Percentiles rank a stretch among this genome's conserved stretches.
These are phyloP conservation scores for Phytophthora pseudosyringae DNA, from an alignment of 352 stramenopile species.

Conservation along the genomic window DNA sequence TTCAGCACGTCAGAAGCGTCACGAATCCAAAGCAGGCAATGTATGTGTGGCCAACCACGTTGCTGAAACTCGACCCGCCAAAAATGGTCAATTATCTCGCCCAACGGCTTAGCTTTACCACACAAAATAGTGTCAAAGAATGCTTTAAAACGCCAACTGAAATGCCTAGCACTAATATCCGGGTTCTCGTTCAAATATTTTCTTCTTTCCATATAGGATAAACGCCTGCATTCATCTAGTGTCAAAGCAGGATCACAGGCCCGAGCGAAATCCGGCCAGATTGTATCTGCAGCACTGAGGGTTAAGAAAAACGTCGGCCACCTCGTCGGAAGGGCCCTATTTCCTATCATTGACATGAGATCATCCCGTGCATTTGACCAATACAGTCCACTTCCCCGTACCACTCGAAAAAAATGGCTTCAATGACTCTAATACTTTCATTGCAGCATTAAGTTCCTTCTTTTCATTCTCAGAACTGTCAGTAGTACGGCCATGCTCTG, in stretches of 20 bases:
- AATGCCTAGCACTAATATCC: conserved; percentile 29
- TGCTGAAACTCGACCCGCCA: conserved; percentile 38
- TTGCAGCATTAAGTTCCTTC: too few relatives aligned
- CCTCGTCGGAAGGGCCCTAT: too few relatives aligned
- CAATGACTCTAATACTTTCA: too few relatives aligned
- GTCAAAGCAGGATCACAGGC: conserved; percentile 16
- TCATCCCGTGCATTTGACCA: too few relatives aligned
- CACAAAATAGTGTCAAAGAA: conserved; percentile 16
- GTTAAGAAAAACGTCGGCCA: too few relatives aligned
- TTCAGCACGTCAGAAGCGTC: conserved; percentile 23
- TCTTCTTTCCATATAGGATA: not conserved
- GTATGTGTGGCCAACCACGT: conserved; percentile 30
- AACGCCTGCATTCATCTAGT: not conserved
- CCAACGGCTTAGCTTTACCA: conserved; percentile 10
- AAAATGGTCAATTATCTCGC: conserved; percentile 34
- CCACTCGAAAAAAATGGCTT: too few relatives aligned
- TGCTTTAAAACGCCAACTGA: conserved; percentile 28
- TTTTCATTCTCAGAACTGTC: too few relatives aligned
- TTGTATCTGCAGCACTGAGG: too few relatives aligned
- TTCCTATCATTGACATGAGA: too few relatives aligned
- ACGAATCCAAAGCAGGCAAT: conserved; percentile 33
- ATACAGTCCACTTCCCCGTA: too few relatives aligned
- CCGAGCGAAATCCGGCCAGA: conserved; percentile 36
- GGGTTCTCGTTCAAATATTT: conserved; percentile 25
- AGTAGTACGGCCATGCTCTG: too few relatives aligned